phyloP scores from a whole-genome alignment of 2,329 filamentous ascomycete genomes.

The Diplodia seriata region DNA sequence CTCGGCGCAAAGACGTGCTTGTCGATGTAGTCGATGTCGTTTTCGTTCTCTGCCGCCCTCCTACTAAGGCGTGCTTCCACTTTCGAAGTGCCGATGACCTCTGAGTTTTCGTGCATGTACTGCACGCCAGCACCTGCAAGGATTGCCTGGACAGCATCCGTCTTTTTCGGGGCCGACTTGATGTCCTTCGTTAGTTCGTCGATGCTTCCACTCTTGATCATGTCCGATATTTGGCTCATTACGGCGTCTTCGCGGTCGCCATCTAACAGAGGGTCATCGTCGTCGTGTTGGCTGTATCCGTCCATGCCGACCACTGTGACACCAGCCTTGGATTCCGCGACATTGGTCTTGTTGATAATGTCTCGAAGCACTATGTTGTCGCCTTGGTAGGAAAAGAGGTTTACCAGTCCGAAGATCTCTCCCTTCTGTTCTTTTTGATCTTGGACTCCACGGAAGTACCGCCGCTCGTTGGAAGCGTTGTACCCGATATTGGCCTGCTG shows the following conservation, averaged over 20 bases:
- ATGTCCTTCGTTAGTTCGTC: slow-evolving; percentile 39
- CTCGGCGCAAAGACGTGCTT: slow-evolving; percentile 65
- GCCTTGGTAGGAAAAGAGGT: slow-evolving; percentile 82
- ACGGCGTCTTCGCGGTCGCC: slow-evolving; percentile 68
- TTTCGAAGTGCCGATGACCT: slow-evolving; percentile 90
- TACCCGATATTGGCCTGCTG: slow-evolving; percentile 99
- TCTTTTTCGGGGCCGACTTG: slow-evolving; percentile 48
- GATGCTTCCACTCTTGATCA: slow-evolving; percentile 58
- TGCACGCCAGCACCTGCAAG: slow-evolving; percentile 86
- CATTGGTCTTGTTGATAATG: slow-evolving; percentile 97
- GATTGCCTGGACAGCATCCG: slow-evolving; percentile 86
- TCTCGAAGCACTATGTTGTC: slow-evolving; percentile 85
- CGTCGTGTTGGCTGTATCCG: slow-evolving; percentile 63
- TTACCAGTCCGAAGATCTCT: slow-evolving; percentile 89
- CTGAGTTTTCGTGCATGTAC: slow-evolving; percentile 95
- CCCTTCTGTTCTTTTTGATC: slow-evolving; percentile 82
- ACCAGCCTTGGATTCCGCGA: slow-evolving; percentile 88
- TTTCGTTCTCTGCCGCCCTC: slow-evolving; percentile 70
- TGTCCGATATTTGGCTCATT: slow-evolving; percentile 74
- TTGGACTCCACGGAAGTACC: slow-evolving; percentile 95
- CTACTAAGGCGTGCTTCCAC: slow-evolving; percentile 86
- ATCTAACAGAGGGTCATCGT: slow-evolving; percentile 37
- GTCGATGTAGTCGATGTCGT: slow-evolving; percentile 58
- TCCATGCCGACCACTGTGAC: slow-evolving; percentile 81
- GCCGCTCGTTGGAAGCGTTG: slow-evolving; percentile 85